Percentiles rank a stretch among this genome's conserved stretches.
Conservation (phyloP, 192 early-diverging fungal genomes). For the Coemansia sp. region DNA sequence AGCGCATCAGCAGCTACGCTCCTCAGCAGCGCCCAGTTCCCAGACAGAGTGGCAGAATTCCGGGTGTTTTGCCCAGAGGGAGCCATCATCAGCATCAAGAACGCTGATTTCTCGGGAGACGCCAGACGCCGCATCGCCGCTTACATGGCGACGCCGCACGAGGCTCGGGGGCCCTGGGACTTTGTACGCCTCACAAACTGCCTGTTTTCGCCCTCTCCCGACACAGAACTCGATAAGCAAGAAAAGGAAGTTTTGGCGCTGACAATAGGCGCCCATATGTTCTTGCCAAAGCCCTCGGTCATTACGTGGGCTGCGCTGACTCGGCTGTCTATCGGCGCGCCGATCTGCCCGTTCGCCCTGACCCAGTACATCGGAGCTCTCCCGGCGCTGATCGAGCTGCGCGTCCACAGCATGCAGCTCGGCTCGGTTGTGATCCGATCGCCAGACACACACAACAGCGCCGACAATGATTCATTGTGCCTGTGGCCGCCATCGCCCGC, state of each 20-base stretch:
- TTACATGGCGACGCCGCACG: not conserved
- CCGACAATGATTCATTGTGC: not conserved
- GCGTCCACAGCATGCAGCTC: not conserved
- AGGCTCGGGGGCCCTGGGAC: not conserved
- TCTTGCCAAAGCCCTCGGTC: slow-evolving; percentile 5
- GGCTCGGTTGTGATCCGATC: not conserved
- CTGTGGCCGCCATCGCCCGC: slow-evolving; percentile 7
- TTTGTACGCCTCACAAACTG: slow-evolving; percentile 9
- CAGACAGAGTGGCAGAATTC: not conserved
- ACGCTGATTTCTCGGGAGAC: not conserved
- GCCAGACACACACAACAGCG: not conserved
- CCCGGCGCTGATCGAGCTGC: not conserved
- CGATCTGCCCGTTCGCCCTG: slow-evolving; percentile 7
- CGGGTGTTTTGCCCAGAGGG: slow-evolving; percentile 6
- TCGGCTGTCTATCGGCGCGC: not conserved
- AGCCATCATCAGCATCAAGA: not conserved
- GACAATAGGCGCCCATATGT: slow-evolving; percentile 4
- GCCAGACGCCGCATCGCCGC: not conserved
- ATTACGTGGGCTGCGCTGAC: not conserved
- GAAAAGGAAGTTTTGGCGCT: not conserved
- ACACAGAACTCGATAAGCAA: too few relatives aligned
- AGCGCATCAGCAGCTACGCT: slow-evolving; percentile 3
- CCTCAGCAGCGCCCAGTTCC: not conserved
- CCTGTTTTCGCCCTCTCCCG: not conserved
- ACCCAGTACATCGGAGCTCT: slow-evolving; percentile 5